Evolutionary conservation across 805 yeast species (phyloP).

Genomic region (Cyberlindnera petersonii): DNA sequence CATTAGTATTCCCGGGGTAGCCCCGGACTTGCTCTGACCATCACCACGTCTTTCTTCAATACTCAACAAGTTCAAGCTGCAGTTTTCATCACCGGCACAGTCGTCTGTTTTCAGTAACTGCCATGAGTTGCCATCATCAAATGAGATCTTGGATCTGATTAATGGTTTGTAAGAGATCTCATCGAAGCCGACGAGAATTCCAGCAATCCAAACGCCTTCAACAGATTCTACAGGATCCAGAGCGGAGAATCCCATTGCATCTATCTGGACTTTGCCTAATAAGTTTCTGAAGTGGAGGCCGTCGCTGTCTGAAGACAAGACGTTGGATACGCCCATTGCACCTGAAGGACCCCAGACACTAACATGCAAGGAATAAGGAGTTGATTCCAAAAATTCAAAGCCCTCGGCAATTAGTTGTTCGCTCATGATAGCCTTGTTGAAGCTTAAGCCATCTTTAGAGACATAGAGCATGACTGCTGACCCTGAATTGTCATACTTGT

Average conservation of each 20-base stretch:
- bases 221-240: slow-evolving; percentile 42
- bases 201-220: slow-evolving; percentile 67
- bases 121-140: slow-evolving; percentile 40
- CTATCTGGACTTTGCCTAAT: slow-evolving; percentile 36
- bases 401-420: slow-evolving; percentile 21
- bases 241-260: slow-evolving; percentile 30
- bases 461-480: slow-evolving; percentile 25
- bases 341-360: slow-evolving; percentile 27
- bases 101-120: slow-evolving; percentile 25
- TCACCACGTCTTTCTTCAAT: slow-evolving; percentile 31
- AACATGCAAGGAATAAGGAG: slow-evolving; percentile 38
- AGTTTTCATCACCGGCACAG: slow-evolving; percentile 28
- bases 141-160: slow-evolving; percentile 33
- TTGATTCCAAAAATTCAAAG: slow-evolving; percentile 34
- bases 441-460: slow-evolving; percentile 32
- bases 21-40: slow-evolving; percentile 28
- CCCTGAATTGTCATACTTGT: slow-evolving; percentile 20
- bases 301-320: slow-evolving; percentile 39
- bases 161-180: slow-evolving; percentile 17
- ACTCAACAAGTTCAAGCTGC: slow-evolving; percentile 35
- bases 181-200: slow-evolving; percentile 27
- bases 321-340: slow-evolving; percentile 17
- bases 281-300: slow-evolving; percentile 50
- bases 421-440: slow-evolving; percentile 33
- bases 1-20: slow-evolving; percentile 43